These are phyloP conservation scores for Kwoniella dejecticola DNA, from an alignment of 768 basidiomycete genomes.

Conservation along the genomic window DNA sequence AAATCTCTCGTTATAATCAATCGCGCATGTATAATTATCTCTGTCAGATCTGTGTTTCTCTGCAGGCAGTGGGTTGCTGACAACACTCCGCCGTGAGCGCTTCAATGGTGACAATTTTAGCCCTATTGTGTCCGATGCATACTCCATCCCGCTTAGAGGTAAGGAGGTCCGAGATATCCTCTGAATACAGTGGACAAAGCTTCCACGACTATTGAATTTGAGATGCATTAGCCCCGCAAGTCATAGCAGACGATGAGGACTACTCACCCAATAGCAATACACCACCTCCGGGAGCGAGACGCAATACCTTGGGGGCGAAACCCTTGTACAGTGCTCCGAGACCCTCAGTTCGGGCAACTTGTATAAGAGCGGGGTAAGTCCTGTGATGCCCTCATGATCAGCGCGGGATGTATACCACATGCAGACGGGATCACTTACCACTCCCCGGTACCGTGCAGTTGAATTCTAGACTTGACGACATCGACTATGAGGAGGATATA, in stretches of 20 bases:
- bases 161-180: conserved; percentile 53
- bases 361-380: conserved; percentile 75
- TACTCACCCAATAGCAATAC: conserved; percentile 72
- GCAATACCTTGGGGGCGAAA: conserved; percentile 86
- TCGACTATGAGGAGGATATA: conserved; percentile 58
- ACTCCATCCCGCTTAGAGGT: conserved; percentile 20
- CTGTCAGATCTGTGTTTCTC: too few species aligned
- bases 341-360: conserved; percentile 56
- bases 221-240: not conserved
- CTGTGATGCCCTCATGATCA: conserved; percentile 56
- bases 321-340: conserved; percentile 60
- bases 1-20: not conserved
- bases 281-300: conserved; percentile 93
- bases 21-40: too few species aligned
- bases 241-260: not conserved
- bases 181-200: conserved; percentile 52
- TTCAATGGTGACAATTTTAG: too few species aligned
- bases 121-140: not conserved
- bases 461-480: conserved; percentile 94
- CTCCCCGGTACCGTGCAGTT: conserved; percentile 58
- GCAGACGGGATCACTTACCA: conserved; percentile 20
- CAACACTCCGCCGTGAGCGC: too few species aligned
- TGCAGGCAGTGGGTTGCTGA: too few species aligned
- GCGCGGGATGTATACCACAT: too few species aligned
- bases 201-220: conserved; percentile 46